Evolutionary conservation across 345 rosid species (phyloP).

Genomic region (Populus alba): DNA sequence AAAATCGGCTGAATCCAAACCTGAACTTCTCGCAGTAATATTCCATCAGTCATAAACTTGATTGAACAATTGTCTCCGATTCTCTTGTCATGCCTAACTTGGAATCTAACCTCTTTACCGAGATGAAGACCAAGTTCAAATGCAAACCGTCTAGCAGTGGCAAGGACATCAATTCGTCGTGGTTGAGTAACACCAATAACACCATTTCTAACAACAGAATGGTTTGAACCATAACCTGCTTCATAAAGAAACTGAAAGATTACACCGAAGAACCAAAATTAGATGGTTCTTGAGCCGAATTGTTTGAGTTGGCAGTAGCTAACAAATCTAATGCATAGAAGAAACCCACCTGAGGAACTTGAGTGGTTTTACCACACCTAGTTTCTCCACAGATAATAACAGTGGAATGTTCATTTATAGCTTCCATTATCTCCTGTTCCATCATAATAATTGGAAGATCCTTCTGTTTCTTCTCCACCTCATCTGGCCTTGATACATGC

Average conservation of each 20-base stretch:
- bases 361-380: slow-evolving; percentile 96
- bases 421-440: slow-evolving; percentile 99
- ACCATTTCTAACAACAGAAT: slow-evolving; percentile 50
- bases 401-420: slow-evolving; percentile 57
- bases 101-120: slow-evolving; percentile 92
- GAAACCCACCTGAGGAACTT: slow-evolving; percentile 81
- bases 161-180: slow-evolving; percentile 92
- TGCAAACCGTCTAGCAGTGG: slow-evolving; percentile 90
- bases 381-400: slow-evolving; percentile 87
- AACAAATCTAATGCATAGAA: slow-evolving; percentile 10
- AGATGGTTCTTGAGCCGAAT: background rate
- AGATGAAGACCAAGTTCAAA: slow-evolving; percentile 81
- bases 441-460: slow-evolving; percentile 93
- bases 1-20: slow-evolving; percentile 30
- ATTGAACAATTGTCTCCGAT: slow-evolving; percentile 68
- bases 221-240: slow-evolving; percentile 80
- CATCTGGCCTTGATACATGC: slow-evolving; percentile 68
- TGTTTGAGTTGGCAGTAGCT: background rate
- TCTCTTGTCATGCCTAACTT: slow-evolving; percentile 88
- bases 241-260: slow-evolving; percentile 79
- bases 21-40: slow-evolving; percentile 89
- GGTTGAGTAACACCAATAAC: slow-evolving; percentile 93
- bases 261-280: slow-evolving; percentile 14
- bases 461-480: slow-evolving; percentile 64
- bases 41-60: slow-evolving; percentile 98